Evolutionary conservation across 192 early-diverging fungal species (phyloP), one percentile per base, ranked within the genome.

Genomic region (Nowakowskiella sp.): DNA sequence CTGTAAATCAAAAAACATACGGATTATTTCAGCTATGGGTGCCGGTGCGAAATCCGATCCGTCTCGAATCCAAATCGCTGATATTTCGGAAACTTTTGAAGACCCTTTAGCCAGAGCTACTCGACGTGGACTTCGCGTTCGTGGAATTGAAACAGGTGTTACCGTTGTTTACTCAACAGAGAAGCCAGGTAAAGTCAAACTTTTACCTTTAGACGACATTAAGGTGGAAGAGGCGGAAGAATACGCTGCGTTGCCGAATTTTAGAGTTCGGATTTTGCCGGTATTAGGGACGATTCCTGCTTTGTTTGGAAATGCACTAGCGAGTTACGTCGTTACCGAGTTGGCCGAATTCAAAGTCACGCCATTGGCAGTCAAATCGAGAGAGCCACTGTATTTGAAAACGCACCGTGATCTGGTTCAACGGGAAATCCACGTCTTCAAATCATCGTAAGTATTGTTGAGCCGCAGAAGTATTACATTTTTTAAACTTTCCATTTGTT

Each of bases 1-100:
- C 63, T 98, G 95, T 66, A 71, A 81, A 25, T 72, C 85, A 23
- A 56, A 86, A 55, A 70, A 78, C 1, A 58, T 95, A 10, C 71
- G 64, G 24, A 85, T 98, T 21, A 89, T 98, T 26, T 87, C 87
- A 42, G 90, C 93, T 13, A 98, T 95, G 92, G 95, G 93, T 1
- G 88, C 93, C 2, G 93, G 95, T n/a, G 91, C 90, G 34, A 98
- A 98, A 64, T 78, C 89, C 1, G 92, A 98, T 64, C 87, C 93
- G n/a, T 91, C 92, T 25, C 80, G 88, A 9, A 84, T 98, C 36
- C 95, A 95, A 67, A 89, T 98, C 57, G 88, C 90, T 27, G 95
- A 98, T 64, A 94, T 98, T 47, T 80, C 85, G 50, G 84, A 91
- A 32, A 97, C 94, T 0, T 85, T 85, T 60, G 93, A 97, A 77